Percentiles rank a stretch among this genome's conserved stretches.
phyloP scores from a whole-genome alignment of 108 stramenopile species.

The Mayamaea pseudoterrestris region DNA sequence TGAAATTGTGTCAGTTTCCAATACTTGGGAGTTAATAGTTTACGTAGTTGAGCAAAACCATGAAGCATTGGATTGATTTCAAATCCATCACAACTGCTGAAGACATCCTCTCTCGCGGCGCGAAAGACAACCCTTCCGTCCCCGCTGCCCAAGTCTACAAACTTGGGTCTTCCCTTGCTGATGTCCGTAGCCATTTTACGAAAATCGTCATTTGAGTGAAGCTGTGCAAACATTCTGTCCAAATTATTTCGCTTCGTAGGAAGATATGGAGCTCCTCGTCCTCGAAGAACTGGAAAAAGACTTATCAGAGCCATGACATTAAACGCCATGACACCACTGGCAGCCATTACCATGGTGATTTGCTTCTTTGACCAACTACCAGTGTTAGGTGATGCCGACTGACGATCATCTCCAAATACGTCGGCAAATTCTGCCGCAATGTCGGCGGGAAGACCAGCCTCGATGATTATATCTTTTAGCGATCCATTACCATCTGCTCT shows the following conservation, averaged over 20 bases:
- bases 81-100: slow-evolving; percentile 31
- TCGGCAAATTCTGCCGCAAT: no score
- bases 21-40: slow-evolving; percentile 25
- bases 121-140: slow-evolving; percentile 55
- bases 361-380: slow-evolving; percentile 4
- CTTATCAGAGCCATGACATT: slow-evolving; percentile 31
- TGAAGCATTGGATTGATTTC: slow-evolving; percentile 42
- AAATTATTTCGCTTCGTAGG: slow-evolving; percentile 27
- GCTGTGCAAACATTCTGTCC: slow-evolving; percentile 28
- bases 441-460: no score
- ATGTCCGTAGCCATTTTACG: no score
- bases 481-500: no score
- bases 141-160: slow-evolving; percentile 49
- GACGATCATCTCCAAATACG: no score
- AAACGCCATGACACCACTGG: slow-evolving; percentile 28
- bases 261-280: slow-evolving; percentile 47
- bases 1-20: slow-evolving; percentile 30
- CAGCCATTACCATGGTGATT: no score
- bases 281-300: slow-evolving; percentile 36
- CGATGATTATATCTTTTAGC: no score
- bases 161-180: slow-evolving; percentile 4
- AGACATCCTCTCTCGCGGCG: slow-evolving; percentile 39
- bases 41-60: slow-evolving; percentile 19
- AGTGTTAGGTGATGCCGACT: no score
- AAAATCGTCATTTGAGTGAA: slow-evolving; percentile 5